Conservation (phyloP, 768 basidiomycete genomes). For the Lepiota subincarnata region DNA sequence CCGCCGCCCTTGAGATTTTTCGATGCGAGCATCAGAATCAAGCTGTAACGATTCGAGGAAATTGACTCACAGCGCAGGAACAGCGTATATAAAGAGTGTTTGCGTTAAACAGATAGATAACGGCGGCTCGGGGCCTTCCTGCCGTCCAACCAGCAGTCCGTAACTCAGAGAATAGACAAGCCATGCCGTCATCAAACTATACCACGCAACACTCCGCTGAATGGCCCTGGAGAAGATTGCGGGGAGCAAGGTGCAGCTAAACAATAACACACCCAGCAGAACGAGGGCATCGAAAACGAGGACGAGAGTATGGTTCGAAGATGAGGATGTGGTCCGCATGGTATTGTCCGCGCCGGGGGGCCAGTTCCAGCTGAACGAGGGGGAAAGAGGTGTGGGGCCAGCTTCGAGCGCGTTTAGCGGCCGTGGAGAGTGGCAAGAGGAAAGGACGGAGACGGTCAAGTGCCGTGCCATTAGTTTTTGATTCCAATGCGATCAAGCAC, state of each 20-base stretch:
- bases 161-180: constrained; percentile 6
- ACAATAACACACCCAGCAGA: background rate
- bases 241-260: constrained; percentile 7
- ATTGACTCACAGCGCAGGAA: constrained; percentile 3
- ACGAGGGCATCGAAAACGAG: background rate
- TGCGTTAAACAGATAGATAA: background rate
- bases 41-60: background rate
- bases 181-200: constrained; percentile 6
- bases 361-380: too few species aligned
- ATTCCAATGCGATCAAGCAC: too few species aligned
- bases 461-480: too few species aligned
- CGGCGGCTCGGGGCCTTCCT: constrained; percentile 6
- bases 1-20: background rate
- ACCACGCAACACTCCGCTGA: constrained; percentile 7
- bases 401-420: too few species aligned
- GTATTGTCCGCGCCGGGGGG: too few species aligned
- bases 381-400: too few species aligned
- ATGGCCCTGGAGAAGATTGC: constrained; percentile 3
- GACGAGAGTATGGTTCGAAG: background rate
- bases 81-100: constrained; percentile 3
- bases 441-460: too few species aligned
- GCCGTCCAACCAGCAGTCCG: constrained; percentile 4
- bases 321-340: too few species aligned
- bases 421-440: too few species aligned
- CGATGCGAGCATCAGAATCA: background rate